A percentile compares a stretch with the other conserved stretches of the same genome.
These are phyloP conservation scores for Lachnellula hyalina DNA, from an alignment of 2,329 filamentous ascomycete species.

Conservation along the genomic window DNA sequence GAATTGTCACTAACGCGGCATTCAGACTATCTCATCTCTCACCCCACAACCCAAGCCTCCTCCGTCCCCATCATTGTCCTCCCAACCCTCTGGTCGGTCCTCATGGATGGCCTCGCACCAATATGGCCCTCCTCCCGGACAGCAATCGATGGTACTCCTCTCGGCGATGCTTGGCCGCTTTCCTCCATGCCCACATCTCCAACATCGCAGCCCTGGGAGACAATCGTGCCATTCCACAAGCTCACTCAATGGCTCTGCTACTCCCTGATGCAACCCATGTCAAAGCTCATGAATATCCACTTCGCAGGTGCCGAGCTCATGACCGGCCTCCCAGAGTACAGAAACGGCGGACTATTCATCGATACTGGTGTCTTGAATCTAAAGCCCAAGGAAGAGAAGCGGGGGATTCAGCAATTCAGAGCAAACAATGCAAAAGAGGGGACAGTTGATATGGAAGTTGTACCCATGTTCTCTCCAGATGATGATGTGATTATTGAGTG, in stretches of 20 bases:
- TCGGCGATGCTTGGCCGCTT: slow-evolving; percentile 95
- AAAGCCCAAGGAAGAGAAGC: slow-evolving; percentile 62
- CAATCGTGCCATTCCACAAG: slow-evolving; percentile 88
- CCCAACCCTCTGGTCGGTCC: slow-evolving; percentile 82
- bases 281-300: slow-evolving; percentile 70
- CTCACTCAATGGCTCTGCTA: slow-evolving; percentile 93
- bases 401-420: slow-evolving; percentile 65
- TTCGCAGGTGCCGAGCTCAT: slow-evolving; percentile 77
- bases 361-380: slow-evolving; percentile 76
- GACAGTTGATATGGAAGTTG: slow-evolving; percentile 66
- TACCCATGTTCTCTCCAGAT: slow-evolving; percentile 65
- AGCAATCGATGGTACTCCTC: slow-evolving; percentile 75
- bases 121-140: slow-evolving; percentile 91
- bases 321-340: slow-evolving; percentile 86
- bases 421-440: slow-evolving; percentile 68
- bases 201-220: slow-evolving; percentile 63
- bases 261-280: slow-evolving; percentile 89
- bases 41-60: slow-evolving; percentile 82
- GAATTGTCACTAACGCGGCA: slow-evolving; percentile 20
- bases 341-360: slow-evolving; percentile 84
- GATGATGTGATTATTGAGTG: slow-evolving; percentile 79
- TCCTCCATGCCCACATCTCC: slow-evolving; percentile 61
- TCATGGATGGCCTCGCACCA: slow-evolving; percentile 78
- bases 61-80: slow-evolving; percentile 83
- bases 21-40: slow-evolving; percentile 83